These are phyloP conservation scores for Favolaschia claudopus DNA, from an alignment of 768 basidiomycete species.

Conservation along the genomic window DNA sequence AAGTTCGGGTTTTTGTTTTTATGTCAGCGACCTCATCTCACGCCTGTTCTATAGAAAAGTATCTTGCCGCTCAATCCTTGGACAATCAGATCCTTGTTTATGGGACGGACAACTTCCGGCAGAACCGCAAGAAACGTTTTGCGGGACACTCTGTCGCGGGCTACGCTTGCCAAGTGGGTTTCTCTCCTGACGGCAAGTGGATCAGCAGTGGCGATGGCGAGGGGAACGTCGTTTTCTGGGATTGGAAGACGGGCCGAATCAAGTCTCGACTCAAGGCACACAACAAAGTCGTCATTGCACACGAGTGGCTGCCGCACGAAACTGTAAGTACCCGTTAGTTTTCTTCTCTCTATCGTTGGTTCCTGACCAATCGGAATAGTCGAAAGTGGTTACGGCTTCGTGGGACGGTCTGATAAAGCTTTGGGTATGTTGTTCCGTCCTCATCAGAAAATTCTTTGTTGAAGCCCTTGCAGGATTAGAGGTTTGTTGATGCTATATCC, in stretches of 20 bases:
- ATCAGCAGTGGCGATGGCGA: constrained; percentile 95
- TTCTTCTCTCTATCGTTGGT: constrained; percentile 52
- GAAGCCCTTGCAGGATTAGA: constrained; percentile 47
- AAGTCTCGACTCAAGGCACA: constrained; percentile 91
- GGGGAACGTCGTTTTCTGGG: constrained; percentile 98
- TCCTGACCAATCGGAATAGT: constrained; percentile 57
- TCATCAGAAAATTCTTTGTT: constrained; percentile 17
- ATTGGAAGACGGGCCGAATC: constrained; percentile 98
- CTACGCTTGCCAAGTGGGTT: constrained; percentile 96
- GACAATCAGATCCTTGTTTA: constrained; percentile 99
- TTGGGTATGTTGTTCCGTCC: constrained; percentile 70
- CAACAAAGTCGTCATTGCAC: constrained; percentile 95
- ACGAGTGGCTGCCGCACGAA: constrained; percentile 98
- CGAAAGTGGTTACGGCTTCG: constrained; percentile 94
- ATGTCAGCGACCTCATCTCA: constrained; percentile 13
- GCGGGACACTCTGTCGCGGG: constrained; percentile 97
- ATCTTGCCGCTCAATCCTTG: constrained; percentile 95
- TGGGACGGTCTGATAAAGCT: constrained; percentile 99
- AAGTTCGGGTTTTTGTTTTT: constrained; percentile 42
- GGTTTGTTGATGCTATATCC: constrained; percentile 2
- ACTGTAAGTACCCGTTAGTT: constrained; percentile 70
- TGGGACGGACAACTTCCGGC: constrained; percentile 97
- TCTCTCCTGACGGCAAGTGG: constrained; percentile 98
- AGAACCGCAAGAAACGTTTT: constrained; percentile 98
- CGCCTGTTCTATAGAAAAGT: constrained; percentile 68